These are phyloP conservation scores for Melampsora larici-populina DNA, from an alignment of 1,284 basidiomycete species.

Conservation along the genomic window DNA sequence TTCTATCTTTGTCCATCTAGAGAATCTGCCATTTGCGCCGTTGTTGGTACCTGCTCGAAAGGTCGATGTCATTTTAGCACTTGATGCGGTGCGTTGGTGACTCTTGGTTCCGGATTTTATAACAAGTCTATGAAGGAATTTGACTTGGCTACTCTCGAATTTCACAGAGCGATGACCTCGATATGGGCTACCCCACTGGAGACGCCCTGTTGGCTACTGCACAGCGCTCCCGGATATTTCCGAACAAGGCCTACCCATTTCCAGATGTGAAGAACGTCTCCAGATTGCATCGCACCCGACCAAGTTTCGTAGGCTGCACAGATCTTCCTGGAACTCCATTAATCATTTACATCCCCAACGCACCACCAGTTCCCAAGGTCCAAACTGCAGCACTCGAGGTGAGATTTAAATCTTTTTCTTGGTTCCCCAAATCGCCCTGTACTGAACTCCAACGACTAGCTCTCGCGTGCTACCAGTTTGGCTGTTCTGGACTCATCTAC, in stretches of 20 bases:
- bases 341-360: constrained; percentile 32
- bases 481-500: constrained; percentile 28
- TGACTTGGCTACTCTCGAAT: too few species aligned
- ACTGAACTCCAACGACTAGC: background rate
- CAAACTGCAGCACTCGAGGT: constrained; percentile 24
- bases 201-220: constrained; percentile 17
- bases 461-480: background rate
- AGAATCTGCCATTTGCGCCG: constrained; percentile 17
- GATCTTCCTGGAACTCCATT: constrained; percentile 13
- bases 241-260: constrained; percentile 3
- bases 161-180: background rate
- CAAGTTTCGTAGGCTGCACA: constrained; percentile 34
- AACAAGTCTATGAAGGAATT: too few species aligned
- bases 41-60: constrained; percentile 18
- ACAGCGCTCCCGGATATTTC: constrained; percentile 11
- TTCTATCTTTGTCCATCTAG: too few species aligned
- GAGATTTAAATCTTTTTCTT: background rate
- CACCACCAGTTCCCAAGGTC: constrained; percentile 11
- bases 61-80: constrained; percentile 34
- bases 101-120: background rate
- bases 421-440: too few species aligned
- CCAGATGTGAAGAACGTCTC: constrained; percentile 25
- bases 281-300: constrained; percentile 14
- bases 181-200: background rate
- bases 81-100: constrained; percentile 28